phyloP scores from a whole-genome alignment of 1,284 basidiomycete genomes.

The Farysia itapuensis region DNA sequence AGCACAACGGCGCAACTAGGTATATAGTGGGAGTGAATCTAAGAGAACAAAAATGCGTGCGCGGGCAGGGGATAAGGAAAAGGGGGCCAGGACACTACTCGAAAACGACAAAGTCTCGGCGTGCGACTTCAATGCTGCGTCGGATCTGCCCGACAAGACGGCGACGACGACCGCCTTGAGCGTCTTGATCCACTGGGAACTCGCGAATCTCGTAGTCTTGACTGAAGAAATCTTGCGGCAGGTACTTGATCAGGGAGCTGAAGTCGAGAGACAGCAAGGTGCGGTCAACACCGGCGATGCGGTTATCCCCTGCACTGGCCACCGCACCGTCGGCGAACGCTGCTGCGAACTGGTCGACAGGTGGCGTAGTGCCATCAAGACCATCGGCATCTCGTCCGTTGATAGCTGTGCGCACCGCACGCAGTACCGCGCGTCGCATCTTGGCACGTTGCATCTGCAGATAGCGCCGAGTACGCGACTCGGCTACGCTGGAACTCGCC shows the following conservation, averaged over 20 bases:
- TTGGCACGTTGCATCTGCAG: conserved; percentile 41
- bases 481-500: conserved; percentile 12
- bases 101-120: conserved; percentile 55
- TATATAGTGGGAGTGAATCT: neutral
- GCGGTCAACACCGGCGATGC: conserved; percentile 14
- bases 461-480: conserved; percentile 27
- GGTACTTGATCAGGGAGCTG: conserved; percentile 38
- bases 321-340: conserved; percentile 24
- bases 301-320: conserved; percentile 11
- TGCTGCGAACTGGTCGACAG: conserved; percentile 5
- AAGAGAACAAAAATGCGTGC: conserved; percentile 7
- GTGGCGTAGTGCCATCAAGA: no score
- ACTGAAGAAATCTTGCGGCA: conserved; percentile 47
- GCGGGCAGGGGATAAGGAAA: neutral
- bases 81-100: conserved; percentile 1
- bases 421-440: conserved; percentile 44
- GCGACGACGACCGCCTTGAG: conserved; percentile 37
- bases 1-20: neutral
- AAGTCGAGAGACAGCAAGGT: conserved; percentile 43
- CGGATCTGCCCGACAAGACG: conserved; percentile 51
- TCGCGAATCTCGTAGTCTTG: conserved; percentile 53
- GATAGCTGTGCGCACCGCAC: conserved; percentile 48
- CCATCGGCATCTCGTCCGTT: conserved; percentile 48
- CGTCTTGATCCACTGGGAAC: conserved; percentile 51
- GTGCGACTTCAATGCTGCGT: conserved; percentile 50